phyloP scores from a whole-genome alignment of 2,329 filamentous ascomycete species.

The Phialocephala sp. region DNA sequence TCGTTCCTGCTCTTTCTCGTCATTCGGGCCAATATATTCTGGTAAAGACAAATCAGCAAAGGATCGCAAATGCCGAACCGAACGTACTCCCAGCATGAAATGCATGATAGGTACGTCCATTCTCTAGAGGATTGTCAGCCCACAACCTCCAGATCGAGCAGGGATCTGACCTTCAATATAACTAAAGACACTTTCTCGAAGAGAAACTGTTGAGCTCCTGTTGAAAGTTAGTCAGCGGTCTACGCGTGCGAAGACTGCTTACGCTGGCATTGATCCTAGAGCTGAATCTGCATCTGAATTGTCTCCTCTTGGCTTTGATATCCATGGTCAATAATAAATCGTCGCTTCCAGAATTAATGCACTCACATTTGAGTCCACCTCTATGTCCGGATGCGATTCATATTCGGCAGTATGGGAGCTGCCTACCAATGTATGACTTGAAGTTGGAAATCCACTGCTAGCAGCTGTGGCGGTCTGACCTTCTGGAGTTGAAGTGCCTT shows the following conservation, averaged over 20 bases:
- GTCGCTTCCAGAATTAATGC: background rate
- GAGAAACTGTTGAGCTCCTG: conserved; percentile 1
- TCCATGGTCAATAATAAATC: background rate
- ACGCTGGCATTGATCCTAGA: conserved; percentile 1
- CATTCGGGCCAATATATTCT: conserved; percentile 40
- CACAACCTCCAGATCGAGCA: background rate
- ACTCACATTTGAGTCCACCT: conserved; percentile 7
- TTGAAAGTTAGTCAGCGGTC: background rate
- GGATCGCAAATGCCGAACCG: background rate
- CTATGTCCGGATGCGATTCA: background rate
- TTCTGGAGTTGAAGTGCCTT: background rate
- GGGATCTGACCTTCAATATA: background rate
- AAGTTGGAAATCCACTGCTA: background rate
- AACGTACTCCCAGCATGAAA: conserved; percentile 46
- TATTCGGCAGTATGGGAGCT: background rate
- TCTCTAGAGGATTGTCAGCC: conserved; percentile 42
- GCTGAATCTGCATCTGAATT: conserved; percentile 6
- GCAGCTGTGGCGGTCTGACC: background rate
- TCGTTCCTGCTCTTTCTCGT: conserved; percentile 30
- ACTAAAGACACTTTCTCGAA: conserved; percentile 5
- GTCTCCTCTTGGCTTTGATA: background rate
- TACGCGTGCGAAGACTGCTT: background rate
- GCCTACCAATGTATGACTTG: background rate
- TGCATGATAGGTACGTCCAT: conserved; percentile 54
- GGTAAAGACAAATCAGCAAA: background rate